Evolutionary conservation across 345 rosid species (phyloP), one percentile per base, ranked within the genome.

Genomic region (Citrus maxima): DNA sequence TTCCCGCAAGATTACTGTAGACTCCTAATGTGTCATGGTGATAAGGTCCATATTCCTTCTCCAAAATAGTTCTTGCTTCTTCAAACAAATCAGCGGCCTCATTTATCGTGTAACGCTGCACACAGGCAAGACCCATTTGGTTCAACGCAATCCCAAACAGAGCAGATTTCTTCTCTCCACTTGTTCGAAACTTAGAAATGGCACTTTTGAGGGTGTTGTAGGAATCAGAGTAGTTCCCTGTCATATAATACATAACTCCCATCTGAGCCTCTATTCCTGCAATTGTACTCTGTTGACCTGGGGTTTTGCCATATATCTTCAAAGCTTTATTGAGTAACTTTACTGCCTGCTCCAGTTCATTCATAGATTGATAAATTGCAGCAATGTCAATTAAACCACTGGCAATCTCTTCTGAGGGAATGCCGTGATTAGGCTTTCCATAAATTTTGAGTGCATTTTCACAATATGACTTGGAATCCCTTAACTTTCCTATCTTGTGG

Each of bases 251-350:
- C 81, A 95, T 87, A 79, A 93, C 98, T 67, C 99, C 99, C 85
- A 95, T 90, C 85, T 92, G 97, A 21, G 97, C 94, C 82, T 93
- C 99, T 18, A 92, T 90, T 74, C 98, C 99, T 27, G 98, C 97
- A 73, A 90, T 70, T 22, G 93, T 90, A 77, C 89, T 88, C 67
- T 88, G 97, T 72, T 91, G 94, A 25, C 98, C 63, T 89, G 51
- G 51, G 51, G 18, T 46, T 0, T 3, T 46, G 51, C 51, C 51
- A 46, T 46, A 46, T 46, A 13, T 12, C 18, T 46, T 46, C 51
- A 46, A 46, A 46, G 51, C 51, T 46, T 46, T 85, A 74, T 88
- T 90, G 10, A 96, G 89, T 69, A 94, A 54, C 88, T 85, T 94
- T 22, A 94, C 82, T 21, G 97, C 87, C 35, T 74, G 90, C 19